Evolutionary conservation across 208 protist species (phyloP).

Genomic region (Leishmania tropica): DNA sequence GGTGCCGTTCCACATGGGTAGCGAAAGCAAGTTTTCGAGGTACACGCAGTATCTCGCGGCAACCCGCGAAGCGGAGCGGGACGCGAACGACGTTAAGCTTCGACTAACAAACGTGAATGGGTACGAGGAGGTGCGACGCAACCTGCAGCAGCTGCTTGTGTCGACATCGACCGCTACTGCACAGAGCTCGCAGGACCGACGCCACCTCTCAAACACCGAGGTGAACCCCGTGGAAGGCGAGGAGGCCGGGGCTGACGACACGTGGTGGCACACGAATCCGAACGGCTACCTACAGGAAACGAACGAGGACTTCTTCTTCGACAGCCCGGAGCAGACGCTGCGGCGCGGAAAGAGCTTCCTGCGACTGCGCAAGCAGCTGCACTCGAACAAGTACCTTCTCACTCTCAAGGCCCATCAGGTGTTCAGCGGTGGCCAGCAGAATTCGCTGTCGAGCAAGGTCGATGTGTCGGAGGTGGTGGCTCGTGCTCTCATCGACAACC

Average conservation of each 20-base stretch:
- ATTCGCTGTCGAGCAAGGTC: constrained; percentile 34
- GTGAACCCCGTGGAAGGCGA: constrained; percentile 8
- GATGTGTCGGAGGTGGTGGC: constrained; percentile 60
- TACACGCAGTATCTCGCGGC: constrained; percentile 54
- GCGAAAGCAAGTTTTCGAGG: constrained; percentile 71
- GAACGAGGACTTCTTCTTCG: constrained; percentile 82
- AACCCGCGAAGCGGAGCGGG: constrained; percentile 22
- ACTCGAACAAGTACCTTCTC: constrained; percentile 40
- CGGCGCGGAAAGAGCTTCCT: constrained; percentile 39
- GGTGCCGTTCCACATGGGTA: constrained; percentile 49
- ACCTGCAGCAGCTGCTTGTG: constrained; percentile 36
- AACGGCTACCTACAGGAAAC: constrained; percentile 41
- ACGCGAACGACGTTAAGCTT: constrained; percentile 62
- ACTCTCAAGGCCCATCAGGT: constrained; percentile 64
- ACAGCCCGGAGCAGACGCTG: constrained; percentile 47
- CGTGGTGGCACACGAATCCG: constrained; percentile 22
- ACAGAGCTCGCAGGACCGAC: constrained; percentile 21
- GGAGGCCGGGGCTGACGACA: constrained; percentile 11
- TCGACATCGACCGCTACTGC: not conserved
- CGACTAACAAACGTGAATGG: constrained; percentile 51
- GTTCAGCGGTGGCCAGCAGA: constrained; percentile 46
- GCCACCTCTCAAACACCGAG: constrained; percentile 29
- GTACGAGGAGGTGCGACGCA: constrained; percentile 56
- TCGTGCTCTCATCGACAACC: constrained; percentile 44
- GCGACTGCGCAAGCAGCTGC: constrained; percentile 53